Percentiles rank a stretch among this genome's conserved stretches.
phyloP scores from a whole-genome alignment of 2,329 filamentous ascomycete species.

The Polytolypa hystricis region DNA sequence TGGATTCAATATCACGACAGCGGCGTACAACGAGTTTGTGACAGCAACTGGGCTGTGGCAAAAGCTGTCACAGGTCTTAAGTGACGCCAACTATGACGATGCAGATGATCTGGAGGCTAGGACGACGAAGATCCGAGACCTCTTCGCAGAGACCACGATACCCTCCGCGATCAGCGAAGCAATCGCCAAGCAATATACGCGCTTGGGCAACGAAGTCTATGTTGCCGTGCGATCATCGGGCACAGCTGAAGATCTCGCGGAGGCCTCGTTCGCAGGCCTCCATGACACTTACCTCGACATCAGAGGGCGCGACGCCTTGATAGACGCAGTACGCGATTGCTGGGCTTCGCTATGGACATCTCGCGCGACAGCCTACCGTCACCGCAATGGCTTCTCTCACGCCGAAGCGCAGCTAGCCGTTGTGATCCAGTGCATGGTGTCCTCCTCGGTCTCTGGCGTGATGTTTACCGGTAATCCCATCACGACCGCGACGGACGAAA shows the following conservation, averaged over 20 bases:
- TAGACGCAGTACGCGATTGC: conserved; percentile 27
- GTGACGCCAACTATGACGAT: too few relatives aligned
- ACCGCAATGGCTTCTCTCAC: conserved; percentile 15
- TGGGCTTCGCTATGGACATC: conserved; percentile 32
- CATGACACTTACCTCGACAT: conserved; percentile 31
- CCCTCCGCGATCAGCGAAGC: too few relatives aligned
- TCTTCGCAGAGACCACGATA: too few relatives aligned
- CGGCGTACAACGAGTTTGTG: too few relatives aligned
- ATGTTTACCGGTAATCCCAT: conserved; percentile 34
- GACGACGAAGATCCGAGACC: too few relatives aligned
- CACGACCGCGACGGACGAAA: conserved; percentile 28
- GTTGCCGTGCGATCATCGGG: conserved; percentile 31
- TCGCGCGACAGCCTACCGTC: conserved; percentile 27
- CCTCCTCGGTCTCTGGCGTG: conserved; percentile 27
- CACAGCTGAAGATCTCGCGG: conserved; percentile 30
- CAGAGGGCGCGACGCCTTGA: conserved; percentile 19
- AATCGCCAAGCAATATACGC: too few relatives aligned
- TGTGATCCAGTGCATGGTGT: conserved; percentile 20
- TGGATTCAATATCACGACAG: too few relatives aligned
- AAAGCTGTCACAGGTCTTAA: too few relatives aligned
- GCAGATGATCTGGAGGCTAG: too few relatives aligned
- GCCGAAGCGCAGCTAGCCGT: conserved; percentile 15
- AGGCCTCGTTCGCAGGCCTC: conserved; percentile 31
- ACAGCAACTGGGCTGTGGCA: too few relatives aligned
- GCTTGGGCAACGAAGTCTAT: too few relatives aligned